These are phyloP conservation scores for Nemania bipapillata DNA, from an alignment of 2,329 filamentous ascomycete genomes.

Conservation along the genomic window DNA sequence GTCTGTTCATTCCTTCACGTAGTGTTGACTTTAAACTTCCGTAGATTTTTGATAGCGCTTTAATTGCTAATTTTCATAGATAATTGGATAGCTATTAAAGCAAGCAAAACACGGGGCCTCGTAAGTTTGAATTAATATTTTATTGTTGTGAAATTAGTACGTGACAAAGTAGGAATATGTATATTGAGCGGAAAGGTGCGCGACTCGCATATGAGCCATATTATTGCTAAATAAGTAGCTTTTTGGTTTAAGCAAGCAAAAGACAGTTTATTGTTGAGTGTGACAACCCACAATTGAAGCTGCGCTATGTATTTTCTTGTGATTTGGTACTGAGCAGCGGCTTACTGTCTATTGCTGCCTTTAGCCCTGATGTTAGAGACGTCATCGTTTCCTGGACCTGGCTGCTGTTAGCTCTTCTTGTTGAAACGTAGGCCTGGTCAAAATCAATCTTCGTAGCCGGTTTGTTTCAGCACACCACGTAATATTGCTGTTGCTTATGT, in stretches of 20 bases:
- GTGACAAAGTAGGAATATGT: not conserved
- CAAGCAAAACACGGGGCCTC: not conserved
- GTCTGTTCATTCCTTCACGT: not conserved
- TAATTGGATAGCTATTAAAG: not conserved
- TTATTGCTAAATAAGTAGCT: not conserved
- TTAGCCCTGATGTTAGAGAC: not conserved
- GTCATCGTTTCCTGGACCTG: not conserved
- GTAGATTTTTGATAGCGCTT: not conserved
- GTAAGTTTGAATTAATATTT: not conserved
- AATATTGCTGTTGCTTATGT: not conserved
- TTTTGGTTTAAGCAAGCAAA: not conserved
- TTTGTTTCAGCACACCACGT: not conserved
- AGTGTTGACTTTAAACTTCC: not conserved
- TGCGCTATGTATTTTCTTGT: not conserved
- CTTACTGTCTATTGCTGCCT: not conserved
- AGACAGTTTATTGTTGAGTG: constrained; percentile 1
- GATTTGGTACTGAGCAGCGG: not conserved
- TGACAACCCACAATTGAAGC: not conserved
- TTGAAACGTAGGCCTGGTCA: not conserved
- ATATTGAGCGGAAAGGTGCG: not conserved
- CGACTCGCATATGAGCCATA: not conserved
- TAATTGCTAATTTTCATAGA: not conserved
- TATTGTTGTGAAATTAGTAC: not conserved
- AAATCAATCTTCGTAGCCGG: not conserved
- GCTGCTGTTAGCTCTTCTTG: not conserved